Evolutionary conservation across 2,329 filamentous ascomycete genomes (phyloP).

Genomic region (Exophiala lecanii-corni): DNA sequence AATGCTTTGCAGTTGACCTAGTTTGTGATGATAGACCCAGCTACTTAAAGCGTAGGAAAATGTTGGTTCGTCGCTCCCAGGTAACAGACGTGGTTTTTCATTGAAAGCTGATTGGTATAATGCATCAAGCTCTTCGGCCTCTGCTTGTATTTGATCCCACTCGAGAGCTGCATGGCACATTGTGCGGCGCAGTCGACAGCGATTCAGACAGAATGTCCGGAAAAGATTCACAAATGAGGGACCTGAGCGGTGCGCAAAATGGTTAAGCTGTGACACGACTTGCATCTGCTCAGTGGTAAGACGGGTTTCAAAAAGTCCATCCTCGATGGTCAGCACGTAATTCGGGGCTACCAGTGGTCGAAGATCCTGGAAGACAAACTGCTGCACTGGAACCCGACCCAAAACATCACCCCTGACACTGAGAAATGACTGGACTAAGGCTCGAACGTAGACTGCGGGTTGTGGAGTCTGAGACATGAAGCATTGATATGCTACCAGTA

Average conservation of each 20-base stretch:
- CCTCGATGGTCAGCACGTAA: constrained; percentile 64
- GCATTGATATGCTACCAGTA: constrained; percentile 62
- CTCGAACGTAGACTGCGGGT: constrained; percentile 77
- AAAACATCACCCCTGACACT: constrained; percentile 68
- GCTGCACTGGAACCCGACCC: constrained; percentile 62
- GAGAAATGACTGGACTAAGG: constrained; percentile 70
- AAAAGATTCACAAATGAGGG: constrained; percentile 79
- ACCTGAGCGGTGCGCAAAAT: constrained; percentile 52
- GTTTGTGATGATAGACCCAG: constrained; percentile 87
- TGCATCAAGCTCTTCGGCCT: constrained; percentile 69
- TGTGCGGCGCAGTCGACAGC: constrained; percentile 83
- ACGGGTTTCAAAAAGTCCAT: constrained; percentile 71
- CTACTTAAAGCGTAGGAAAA: constrained; percentile 72
- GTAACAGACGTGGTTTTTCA: constrained; percentile 56
- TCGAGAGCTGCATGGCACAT: constrained; percentile 77
- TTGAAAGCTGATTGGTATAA: constrained; percentile 58
- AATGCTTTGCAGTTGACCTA: constrained; percentile 81
- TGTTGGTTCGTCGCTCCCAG: constrained; percentile 47
- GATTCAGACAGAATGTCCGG: constrained; percentile 80
- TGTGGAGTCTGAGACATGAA: constrained; percentile 78
- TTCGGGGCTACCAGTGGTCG: constrained; percentile 68
- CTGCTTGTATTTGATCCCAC: constrained; percentile 78
- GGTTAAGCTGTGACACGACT: constrained; percentile 69
- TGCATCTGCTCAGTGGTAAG: constrained; percentile 68
- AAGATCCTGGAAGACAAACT: constrained; percentile 79